These are phyloP conservation scores for Pseudogymnoascus sp. DNA, from an alignment of 2,329 filamentous ascomycete species.

Conservation along the genomic window DNA sequence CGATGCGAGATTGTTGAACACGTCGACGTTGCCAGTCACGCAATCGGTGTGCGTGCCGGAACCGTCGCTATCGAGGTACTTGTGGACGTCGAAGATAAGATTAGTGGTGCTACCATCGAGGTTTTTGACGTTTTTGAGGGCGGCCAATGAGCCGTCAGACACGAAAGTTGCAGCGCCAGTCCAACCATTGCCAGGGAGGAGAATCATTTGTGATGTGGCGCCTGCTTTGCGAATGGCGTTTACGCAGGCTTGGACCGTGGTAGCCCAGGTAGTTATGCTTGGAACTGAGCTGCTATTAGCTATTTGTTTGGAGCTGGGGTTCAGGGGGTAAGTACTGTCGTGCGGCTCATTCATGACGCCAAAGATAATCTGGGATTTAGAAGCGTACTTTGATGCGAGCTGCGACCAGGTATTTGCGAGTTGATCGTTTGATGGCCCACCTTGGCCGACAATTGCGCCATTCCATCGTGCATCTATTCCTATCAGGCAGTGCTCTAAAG, in stretches of 20 bases:
- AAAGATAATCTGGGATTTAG: constrained; percentile 48
- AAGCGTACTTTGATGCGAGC: constrained; percentile 50
- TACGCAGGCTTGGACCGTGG: constrained; percentile 54
- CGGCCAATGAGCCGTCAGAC: constrained; percentile 42
- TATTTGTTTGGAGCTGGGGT: constrained; percentile 27
- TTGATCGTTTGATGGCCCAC: constrained; percentile 50
- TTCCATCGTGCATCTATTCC: constrained; percentile 46
- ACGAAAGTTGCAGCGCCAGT: constrained; percentile 43
- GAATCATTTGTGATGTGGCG: constrained; percentile 55
- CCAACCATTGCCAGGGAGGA: constrained; percentile 57
- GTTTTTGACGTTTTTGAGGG: constrained; percentile 47
- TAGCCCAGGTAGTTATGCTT: constrained; percentile 50
- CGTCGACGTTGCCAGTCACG: constrained; percentile 44
- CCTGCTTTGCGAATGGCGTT: constrained; percentile 57
- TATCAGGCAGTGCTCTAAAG: neutral
- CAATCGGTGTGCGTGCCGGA: constrained; percentile 46
- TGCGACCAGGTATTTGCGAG: constrained; percentile 52
- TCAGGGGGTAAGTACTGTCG: constrained; percentile 28
- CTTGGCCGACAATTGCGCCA: constrained; percentile 56
- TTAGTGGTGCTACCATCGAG: constrained; percentile 49
- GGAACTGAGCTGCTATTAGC: constrained; percentile 30
- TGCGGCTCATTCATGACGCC: constrained; percentile 66
- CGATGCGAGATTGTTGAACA: constrained; percentile 39
- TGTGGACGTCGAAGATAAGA: constrained; percentile 53
- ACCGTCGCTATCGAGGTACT: constrained; percentile 53